These are phyloP conservation scores for Boletus fagicola DNA, from an alignment of 768 basidiomycete genomes.

Conservation along the genomic window DNA sequence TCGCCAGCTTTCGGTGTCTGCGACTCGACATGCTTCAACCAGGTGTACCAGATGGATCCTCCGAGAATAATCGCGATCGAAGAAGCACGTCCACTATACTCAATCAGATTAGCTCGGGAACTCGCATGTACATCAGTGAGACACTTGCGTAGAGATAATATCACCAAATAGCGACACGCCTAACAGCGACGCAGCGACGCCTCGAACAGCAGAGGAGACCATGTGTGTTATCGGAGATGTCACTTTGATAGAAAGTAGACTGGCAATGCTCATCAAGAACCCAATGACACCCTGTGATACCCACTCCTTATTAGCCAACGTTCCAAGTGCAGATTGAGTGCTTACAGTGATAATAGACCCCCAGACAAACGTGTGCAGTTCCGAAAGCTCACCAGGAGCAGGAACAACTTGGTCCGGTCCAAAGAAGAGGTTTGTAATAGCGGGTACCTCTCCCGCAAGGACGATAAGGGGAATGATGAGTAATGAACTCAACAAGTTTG, in stretches of 20 bases:
- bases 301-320: constrained; percentile 2
- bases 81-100: constrained; percentile 67
- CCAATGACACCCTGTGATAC: constrained; percentile 69
- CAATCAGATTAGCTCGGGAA: constrained; percentile 2
- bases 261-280: constrained; percentile 93
- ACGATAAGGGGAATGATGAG: constrained; percentile 71
- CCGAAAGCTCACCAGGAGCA: constrained; percentile 41
- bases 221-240: constrained; percentile 98
- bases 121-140: not conserved
- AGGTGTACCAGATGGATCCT: constrained; percentile 85
- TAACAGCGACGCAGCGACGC: constrained; percentile 86
- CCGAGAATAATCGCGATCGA: constrained; percentile 79
- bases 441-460: constrained; percentile 72
- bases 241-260: constrained; percentile 91
- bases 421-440: constrained; percentile 59
- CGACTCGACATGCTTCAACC: constrained; percentile 78
- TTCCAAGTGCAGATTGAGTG: constrained; percentile 3
- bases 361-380: constrained; percentile 66
- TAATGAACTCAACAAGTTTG: constrained; percentile 76
- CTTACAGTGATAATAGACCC: constrained; percentile 78
- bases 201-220: constrained; percentile 93
- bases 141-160: constrained; percentile 68
- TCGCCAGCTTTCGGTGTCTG: constrained; percentile 37
- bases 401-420: constrained; percentile 39
- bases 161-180: constrained; percentile 82